Percentiles rank a stretch among this genome's conserved stretches.
Evolutionary conservation across 495 filamentous ascomycete genomes (phyloP).

Genomic region (Aspergillus saccharolyticus): DNA sequence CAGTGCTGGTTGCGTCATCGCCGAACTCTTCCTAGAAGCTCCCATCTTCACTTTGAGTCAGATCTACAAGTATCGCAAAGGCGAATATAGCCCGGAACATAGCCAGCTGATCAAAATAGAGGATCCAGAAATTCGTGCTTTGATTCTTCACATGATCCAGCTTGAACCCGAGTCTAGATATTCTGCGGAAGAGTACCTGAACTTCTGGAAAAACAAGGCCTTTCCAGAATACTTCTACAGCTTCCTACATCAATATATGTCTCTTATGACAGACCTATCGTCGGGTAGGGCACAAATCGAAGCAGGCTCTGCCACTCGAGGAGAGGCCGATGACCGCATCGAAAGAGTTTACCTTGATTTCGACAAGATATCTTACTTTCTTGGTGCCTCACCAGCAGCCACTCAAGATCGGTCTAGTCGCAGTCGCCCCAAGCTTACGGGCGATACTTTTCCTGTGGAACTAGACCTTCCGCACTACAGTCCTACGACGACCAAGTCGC

Average conservation of each 20-base stretch:
- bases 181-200: slow-evolving; percentile 90
- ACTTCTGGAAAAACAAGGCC: slow-evolving; percentile 84
- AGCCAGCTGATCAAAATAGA: slow-evolving; percentile 80
- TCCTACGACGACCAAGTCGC: slow-evolving; percentile 45
- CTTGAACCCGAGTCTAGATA: slow-evolving; percentile 85
- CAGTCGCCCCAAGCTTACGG: slow-evolving; percentile 25
- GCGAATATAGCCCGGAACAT: slow-evolving; percentile 84
- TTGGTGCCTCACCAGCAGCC: slow-evolving; percentile 47
- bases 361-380: slow-evolving; percentile 93
- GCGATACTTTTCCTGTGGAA: slow-evolving; percentile 64
- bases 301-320: slow-evolving; percentile 59
- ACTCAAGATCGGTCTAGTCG: slow-evolving; percentile 20
- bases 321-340: slow-evolving; percentile 87
- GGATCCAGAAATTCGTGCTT: slow-evolving; percentile 76
- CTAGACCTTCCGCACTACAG: slow-evolving; percentile 84
- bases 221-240: slow-evolving; percentile 96
- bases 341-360: slow-evolving; percentile 90
- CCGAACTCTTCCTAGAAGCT: slow-evolving; percentile 92
- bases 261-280: slow-evolving; percentile 87
- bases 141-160: slow-evolving; percentile 94
- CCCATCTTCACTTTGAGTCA: slow-evolving; percentile 91
- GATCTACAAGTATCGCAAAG: slow-evolving; percentile 86
- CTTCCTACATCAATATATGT: slow-evolving; percentile 97
- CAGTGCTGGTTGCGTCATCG: slow-evolving; percentile 94
- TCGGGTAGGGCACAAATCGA: slow-evolving; percentile 64